These are phyloP conservation scores for Phytophthora sp. DNA, from an alignment of 352 stramenopile genomes.

Conservation along the genomic window DNA sequence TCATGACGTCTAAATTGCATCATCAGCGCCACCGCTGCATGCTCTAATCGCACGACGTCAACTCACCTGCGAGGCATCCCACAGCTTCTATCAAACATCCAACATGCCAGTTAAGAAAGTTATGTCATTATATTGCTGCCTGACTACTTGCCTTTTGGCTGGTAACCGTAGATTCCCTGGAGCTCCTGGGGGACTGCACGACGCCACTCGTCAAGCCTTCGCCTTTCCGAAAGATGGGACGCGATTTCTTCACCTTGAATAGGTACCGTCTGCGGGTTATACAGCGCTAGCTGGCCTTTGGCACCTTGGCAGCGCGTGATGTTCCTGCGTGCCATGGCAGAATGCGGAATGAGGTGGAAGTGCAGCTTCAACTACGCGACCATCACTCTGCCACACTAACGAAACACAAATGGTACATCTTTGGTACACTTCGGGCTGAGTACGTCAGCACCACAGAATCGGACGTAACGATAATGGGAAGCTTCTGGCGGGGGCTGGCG, in stretches of 20 bases:
- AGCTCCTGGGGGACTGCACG: constrained; percentile 60
- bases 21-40: not conserved
- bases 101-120: not conserved
- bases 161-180: constrained; percentile 56
- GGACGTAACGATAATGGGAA: constrained; percentile 11
- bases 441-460: constrained; percentile 12
- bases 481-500: constrained; percentile 69
- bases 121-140: not conserved
- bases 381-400: constrained; percentile 36
- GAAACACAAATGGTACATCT: constrained; percentile 5
- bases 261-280: constrained; percentile 60
- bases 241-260: constrained; percentile 37
- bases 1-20: constrained; percentile 65
- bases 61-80: constrained; percentile 61
- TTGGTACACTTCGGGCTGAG: not conserved
- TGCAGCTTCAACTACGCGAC: constrained; percentile 45
- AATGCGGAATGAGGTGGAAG: constrained; percentile 9
- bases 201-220: not conserved
- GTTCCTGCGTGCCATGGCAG: constrained; percentile 25
- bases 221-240: not conserved
- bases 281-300: constrained; percentile 55
- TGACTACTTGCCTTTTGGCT: constrained; percentile 39
- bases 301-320: constrained; percentile 51
- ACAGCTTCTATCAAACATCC: constrained; percentile 36
- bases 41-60: not conserved